Evolutionary conservation across 2,329 filamentous ascomycete species (phyloP), one percentile per base, ranked within the genome.

Genomic region (Xylariaceae sp.): DNA sequence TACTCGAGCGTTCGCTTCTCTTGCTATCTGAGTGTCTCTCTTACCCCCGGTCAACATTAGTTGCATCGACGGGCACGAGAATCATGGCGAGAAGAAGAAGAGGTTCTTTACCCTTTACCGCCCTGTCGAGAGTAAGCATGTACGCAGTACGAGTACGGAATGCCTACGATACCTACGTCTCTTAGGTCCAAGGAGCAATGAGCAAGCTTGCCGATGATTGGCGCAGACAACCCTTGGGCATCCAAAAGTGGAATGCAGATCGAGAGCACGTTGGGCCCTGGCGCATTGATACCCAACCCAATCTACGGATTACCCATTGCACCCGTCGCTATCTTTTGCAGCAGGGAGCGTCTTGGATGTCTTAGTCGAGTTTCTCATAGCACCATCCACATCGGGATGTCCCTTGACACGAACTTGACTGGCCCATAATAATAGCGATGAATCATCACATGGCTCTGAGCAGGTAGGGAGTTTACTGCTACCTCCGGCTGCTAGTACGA

Each of bases 231-330:
- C 17, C 54, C 55, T 64, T 69, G 65, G 70, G 69, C 69, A 71
- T 62, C 70, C 61, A 68, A 67, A 67, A 60, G 62, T 64, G 62
- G 62, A 64, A 63, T 60, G 59, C 61, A 60, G 66, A 56, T 53
- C 48, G 48, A 58, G 52, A 56, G 35, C 44, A 39, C 15, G 61
- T 73, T 72, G 71, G 76, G 74, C 73, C 64, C 66, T 65, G 64
- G 74, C 71, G 77, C 76, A 76, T 78, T 73, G 74, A 71, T 77
- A 76, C 77, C 77, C 76, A 76, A 79, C 72, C 60, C 55, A 60
- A 59, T 37, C 53, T 56, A 55, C 53, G 54, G 52, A 44, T 51
- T 55, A 55, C 53, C 56, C 53, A 44, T 51, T 55, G 50, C 35
- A 57, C 60, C 60, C 49, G 52, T 56, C 49, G n/a, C 41, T n/a